Conservation (phyloP, 257 asterid genomes). For the Solanum lycopersicoides region DNA sequence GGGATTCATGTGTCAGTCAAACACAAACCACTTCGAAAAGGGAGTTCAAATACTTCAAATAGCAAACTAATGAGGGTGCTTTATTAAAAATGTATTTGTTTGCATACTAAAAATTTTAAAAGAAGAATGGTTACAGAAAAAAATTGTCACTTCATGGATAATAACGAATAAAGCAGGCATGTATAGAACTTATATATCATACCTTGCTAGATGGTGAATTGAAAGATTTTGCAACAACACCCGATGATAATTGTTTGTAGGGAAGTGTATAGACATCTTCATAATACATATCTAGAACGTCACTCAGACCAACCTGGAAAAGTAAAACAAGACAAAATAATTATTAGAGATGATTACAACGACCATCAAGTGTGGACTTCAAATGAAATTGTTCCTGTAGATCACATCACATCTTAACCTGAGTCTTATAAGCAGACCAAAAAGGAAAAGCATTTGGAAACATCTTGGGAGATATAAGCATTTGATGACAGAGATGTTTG, state of each 20-base stretch:
- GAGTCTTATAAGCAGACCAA: background rate
- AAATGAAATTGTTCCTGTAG: background rate
- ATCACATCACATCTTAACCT: background rate
- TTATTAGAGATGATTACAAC: background rate
- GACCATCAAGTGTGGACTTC: background rate
- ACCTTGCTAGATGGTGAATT: constrained; percentile 42
- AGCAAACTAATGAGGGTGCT: background rate
- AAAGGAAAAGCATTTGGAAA: background rate
- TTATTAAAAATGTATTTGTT: background rate
- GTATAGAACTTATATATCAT: background rate
- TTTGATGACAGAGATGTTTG: background rate
- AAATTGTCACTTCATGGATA: background rate
- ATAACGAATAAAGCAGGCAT: background rate
- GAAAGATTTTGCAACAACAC: constrained; percentile 46
- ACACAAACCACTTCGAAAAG: background rate
- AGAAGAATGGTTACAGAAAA: background rate
- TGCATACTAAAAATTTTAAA: background rate
- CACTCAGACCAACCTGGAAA: constrained; percentile 66
- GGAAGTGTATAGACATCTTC: constrained; percentile 88
- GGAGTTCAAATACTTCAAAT: background rate
- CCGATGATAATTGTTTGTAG: constrained; percentile 39
- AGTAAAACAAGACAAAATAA: constrained; percentile 1
- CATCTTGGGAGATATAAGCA: background rate
- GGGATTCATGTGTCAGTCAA: background rate
- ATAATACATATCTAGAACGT: constrained; percentile 69